Base-by-base conservation (phyloP, 2,329 filamentous ascomycete genomes). In the Xylaria digitata region DNA sequence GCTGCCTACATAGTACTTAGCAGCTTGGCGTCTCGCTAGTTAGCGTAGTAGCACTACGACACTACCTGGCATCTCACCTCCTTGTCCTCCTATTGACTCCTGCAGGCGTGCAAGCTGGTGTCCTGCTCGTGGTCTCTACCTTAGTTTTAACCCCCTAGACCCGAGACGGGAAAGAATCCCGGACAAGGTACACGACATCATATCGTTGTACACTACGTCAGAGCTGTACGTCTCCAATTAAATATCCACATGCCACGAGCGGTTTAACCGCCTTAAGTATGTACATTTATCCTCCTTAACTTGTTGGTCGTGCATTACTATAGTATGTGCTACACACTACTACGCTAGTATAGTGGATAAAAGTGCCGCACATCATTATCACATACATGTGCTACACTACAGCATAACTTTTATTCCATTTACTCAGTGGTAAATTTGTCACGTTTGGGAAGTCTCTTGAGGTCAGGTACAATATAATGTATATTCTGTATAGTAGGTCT, bases 171-270 rank as follows among this genome's bases (percentile, higher is more conserved):
- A 26, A 26, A 26, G 26, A 26, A 26, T 26, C 26, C 26, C 26
- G 34, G 34, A 13, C 8, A 37, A 37, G 8, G 34, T 13, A 37
- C 5, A 37, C 34, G 26, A 15, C 52, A 42, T 15, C 52, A 11
- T 43, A 40, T 55, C 17, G 19, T 26, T 30, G 34, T 55, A 42
- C 21, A 23, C 32, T 55, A 43, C 15, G 37, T n/a, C 37, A 23
- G 53, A 15, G 13, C 37, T 32, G 11, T 49, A 55, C 37, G 19
- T 15, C 19, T 21, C 52, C 52, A 55, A 55, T 55, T 30, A n/a
- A 59, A 60, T 53, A 63, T 49, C 60, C 64, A 67, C 67, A 73
- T 69, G 72, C 72, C 72, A 69, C 66, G 66, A 70, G 63, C 65
- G 55, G 63, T 60, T 70, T 66, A 71, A 61, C 53, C 45, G 13